These are phyloP conservation scores for Hypomyces rosellus DNA, from an alignment of 2,329 filamentous ascomycete genomes.

Conservation along the genomic window DNA sequence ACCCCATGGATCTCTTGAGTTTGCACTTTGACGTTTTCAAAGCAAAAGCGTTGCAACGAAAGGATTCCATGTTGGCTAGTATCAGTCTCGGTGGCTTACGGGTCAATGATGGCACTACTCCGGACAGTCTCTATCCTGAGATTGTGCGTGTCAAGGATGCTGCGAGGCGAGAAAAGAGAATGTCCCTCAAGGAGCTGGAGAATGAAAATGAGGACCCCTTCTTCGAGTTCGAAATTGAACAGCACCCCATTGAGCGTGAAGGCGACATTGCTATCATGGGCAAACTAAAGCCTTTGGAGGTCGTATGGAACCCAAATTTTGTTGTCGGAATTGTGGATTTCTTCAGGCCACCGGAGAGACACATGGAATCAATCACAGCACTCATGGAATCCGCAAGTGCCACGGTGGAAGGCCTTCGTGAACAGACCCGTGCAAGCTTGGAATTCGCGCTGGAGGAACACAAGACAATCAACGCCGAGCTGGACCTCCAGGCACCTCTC, in stretches of 20 bases:
- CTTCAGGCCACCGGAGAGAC: conserved; percentile 90
- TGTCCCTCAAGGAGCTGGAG: conserved; percentile 51
- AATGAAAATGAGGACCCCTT: conserved; percentile 61
- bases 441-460: conserved; percentile 97
- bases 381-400: conserved; percentile 93
- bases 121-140: conserved; percentile 84
- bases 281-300: conserved; percentile 90
- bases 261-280: conserved; percentile 86
- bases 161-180: conserved; percentile 38
- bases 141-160: conserved; percentile 95
- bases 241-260: conserved; percentile 87
- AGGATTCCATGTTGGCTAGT: conserved; percentile 84
- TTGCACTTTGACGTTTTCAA: conserved; percentile 93
- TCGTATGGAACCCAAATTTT: conserved; percentile 95
- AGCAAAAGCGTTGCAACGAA: conserved; percentile 81
- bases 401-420: conserved; percentile 87
- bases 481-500: conserved; percentile 90
- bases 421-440: conserved; percentile 90
- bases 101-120: conserved; percentile 92
- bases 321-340: conserved; percentile 88
- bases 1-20: conserved; percentile 73
- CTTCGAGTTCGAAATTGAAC: conserved; percentile 87
- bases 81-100: conserved; percentile 87
- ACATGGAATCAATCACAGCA: conserved; percentile 97
- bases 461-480: conserved; percentile 93